Conservation (phyloP, 2,329 filamentous ascomycete genomes). For the Eurotiales sp. region DNA sequence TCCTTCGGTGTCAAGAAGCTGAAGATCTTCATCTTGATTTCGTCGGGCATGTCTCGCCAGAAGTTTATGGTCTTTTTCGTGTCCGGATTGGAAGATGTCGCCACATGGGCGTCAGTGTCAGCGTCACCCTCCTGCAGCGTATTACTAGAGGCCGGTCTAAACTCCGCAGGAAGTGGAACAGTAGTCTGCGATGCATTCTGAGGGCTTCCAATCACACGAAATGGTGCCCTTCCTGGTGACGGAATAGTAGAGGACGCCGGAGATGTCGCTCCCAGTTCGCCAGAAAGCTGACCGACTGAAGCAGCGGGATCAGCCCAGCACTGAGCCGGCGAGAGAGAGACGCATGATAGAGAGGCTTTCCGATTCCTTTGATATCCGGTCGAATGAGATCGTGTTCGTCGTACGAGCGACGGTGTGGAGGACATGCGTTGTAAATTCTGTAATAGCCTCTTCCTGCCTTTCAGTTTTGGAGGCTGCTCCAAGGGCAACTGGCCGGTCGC, state of each 20-base stretch:
- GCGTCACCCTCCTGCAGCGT: slow-evolving; percentile 26
- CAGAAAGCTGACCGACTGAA: slow-evolving; percentile 49
- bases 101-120: slow-evolving; percentile 25
- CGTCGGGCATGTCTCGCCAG: slow-evolving; percentile 76
- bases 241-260: slow-evolving; percentile 44
- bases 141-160: slow-evolving; percentile 48
- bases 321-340: slow-evolving; percentile 56
- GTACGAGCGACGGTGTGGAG: slow-evolving; percentile 69
- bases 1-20: slow-evolving; percentile 74
- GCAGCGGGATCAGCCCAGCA: slow-evolving; percentile 54
- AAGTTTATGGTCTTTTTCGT: slow-evolving; percentile 55
- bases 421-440: slow-evolving; percentile 75
- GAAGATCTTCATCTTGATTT: slow-evolving; percentile 76
- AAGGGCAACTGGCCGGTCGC: slow-evolving; percentile 32
- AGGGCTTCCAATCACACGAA: slow-evolving; percentile 50
- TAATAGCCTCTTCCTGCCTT: slow-evolving; percentile 66
- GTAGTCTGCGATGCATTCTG: slow-evolving; percentile 43
- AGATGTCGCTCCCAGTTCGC: slow-evolving; percentile 46
- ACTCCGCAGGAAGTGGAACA: slow-evolving; percentile 61
- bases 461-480: slow-evolving; percentile 55
- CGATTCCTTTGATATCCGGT: slow-evolving; percentile 61
- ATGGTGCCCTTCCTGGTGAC: slow-evolving; percentile 53
- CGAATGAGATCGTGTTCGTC: slow-evolving; percentile 61
- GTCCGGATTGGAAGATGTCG: slow-evolving; percentile 17
- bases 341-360: slow-evolving; percentile 63